Base-by-base conservation (phyloP, 1,284 basidiomycete species). In the Apiotrichum mycotoxinovorans region DNA sequence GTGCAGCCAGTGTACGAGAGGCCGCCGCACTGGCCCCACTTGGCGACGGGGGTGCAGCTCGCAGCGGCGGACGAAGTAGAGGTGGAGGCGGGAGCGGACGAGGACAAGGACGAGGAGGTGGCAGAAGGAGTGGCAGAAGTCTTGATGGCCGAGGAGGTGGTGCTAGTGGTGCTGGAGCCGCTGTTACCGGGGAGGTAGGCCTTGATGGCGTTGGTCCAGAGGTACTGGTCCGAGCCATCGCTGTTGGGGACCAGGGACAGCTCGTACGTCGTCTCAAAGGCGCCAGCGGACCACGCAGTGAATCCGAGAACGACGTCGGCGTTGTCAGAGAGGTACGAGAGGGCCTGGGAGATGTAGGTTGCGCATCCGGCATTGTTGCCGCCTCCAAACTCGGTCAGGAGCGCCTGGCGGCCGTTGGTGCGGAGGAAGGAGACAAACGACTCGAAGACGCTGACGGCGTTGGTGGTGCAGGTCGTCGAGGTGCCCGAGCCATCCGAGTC, bases 401-500 rank as follows among this genome's bases (percentile, higher is more conserved):
- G 73, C 2, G 83, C 83, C 67, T 84, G 82, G 44, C 83, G 79
- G 27, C 81, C 82, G 63, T 82, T 82, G 20, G 67, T 52, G 57
- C 80, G 66, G 38, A 84, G 74, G 76, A 78, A 84, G 40, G 63
- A 64, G 38, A 80, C 79, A 20, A 84, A 78, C 17, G 76, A 77
- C 40, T 75, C 73, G 55, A 83, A 67, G 11, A 80, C 78, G 53
- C 74, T 71, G 38, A 83, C 77, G 60, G 82, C 83, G 69, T 70
- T 83, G 42, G 77, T 79, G 62, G 80, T 58, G 59, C 74, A 76
- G 79, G 58, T 81, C 14, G 79, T 63, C 65, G 80, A 79, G 5
- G 82, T 84, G 48, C 84, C 84, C 40, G 79, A 81, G 69, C 83
- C 83, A 69, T 84, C 83, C 51, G 75, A 77, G 69, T 85, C 84